Conservation (phyloP, 352 stramenopile species). For the Peronospora belbahrii region DNA sequence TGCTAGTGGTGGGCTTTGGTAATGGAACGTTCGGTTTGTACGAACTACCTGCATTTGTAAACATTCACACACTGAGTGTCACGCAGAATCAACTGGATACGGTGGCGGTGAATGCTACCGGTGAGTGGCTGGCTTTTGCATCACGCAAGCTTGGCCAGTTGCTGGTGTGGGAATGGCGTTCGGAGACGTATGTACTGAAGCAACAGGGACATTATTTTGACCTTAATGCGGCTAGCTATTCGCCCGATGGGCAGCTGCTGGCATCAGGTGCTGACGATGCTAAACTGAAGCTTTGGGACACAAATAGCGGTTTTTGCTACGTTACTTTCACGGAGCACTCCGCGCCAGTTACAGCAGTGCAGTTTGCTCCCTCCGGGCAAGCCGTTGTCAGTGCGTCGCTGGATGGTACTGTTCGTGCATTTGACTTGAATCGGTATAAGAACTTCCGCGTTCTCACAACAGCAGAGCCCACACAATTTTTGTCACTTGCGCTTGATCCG, state of each 20-base stretch:
- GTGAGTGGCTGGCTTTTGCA: constrained; percentile 98
- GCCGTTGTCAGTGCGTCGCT: constrained; percentile 94
- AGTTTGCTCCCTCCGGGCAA: constrained; percentile 89
- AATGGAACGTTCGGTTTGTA: constrained; percentile 98
- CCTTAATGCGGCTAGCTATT: constrained; percentile 96
- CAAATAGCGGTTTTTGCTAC: constrained; percentile 97
- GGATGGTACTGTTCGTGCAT: constrained; percentile 97
- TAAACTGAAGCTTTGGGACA: constrained; percentile 99
- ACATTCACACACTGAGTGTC: constrained; percentile 95
- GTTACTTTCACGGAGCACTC: constrained; percentile 98
- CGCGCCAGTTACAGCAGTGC: constrained; percentile 93
- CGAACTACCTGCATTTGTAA: constrained; percentile 91
- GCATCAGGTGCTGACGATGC: constrained; percentile 97
- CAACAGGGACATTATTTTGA: constrained; percentile 99
- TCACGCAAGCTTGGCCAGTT: constrained; percentile 97
- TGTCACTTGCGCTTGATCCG: constrained; percentile 95
- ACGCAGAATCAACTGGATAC: constrained; percentile 87
- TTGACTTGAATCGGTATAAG: constrained; percentile 97
- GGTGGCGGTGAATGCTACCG: constrained; percentile 92
- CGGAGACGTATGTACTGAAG: constrained; percentile 99
- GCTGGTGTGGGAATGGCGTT: constrained; percentile 99
- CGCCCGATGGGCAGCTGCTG: constrained; percentile 92
- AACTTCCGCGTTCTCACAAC: constrained; percentile 98
- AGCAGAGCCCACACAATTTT: constrained; percentile 95
- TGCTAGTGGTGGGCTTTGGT: constrained; percentile 95